These are phyloP conservation scores for Nyctanthes arbortristis DNA, from an alignment of 257 asterid species.

Conservation along the genomic window DNA sequence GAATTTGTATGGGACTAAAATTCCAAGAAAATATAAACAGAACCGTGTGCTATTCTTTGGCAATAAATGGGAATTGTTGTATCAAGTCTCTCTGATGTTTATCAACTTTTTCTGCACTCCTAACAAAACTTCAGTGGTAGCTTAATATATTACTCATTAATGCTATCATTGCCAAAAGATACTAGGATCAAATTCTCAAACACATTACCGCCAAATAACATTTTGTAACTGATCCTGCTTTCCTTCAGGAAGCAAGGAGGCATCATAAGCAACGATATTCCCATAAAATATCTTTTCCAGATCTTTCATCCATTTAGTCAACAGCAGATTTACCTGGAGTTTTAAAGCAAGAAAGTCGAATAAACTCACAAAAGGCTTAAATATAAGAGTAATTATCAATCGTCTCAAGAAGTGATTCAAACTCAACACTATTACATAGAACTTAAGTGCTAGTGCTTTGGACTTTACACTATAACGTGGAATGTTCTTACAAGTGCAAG, in stretches of 20 bases:
- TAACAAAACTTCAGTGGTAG: constrained; percentile 3
- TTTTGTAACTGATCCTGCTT: constrained; percentile 78
- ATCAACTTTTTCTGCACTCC: background rate
- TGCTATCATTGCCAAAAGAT: constrained; percentile 20
- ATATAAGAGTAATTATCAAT: constrained; percentile 1
- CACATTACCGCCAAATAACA: constrained; percentile 83
- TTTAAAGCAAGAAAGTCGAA: constrained; percentile 13
- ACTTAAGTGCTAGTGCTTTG: too few relatives aligned
- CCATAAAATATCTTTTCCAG: constrained; percentile 94
- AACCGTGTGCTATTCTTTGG: background rate
- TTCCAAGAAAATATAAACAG: background rate
- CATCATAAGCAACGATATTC: constrained; percentile 83
- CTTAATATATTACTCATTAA: constrained; percentile 5
- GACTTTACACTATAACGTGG: background rate
- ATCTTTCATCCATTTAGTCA: constrained; percentile 92
- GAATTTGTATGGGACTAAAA: background rate
- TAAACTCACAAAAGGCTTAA: constrained; percentile 6
- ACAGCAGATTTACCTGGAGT: constrained; percentile 80
- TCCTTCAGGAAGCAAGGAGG: constrained; percentile 73
- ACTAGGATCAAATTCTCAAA: constrained; percentile 17
- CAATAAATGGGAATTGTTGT: background rate
- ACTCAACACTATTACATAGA: too few relatives aligned
- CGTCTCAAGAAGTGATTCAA: too few relatives aligned
- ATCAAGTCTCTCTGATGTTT: background rate
- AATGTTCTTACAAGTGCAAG: constrained; percentile 8